phyloP scores from a whole-genome alignment of 257 asterid genomes.

The Ophiorrhiza pumila region DNA sequence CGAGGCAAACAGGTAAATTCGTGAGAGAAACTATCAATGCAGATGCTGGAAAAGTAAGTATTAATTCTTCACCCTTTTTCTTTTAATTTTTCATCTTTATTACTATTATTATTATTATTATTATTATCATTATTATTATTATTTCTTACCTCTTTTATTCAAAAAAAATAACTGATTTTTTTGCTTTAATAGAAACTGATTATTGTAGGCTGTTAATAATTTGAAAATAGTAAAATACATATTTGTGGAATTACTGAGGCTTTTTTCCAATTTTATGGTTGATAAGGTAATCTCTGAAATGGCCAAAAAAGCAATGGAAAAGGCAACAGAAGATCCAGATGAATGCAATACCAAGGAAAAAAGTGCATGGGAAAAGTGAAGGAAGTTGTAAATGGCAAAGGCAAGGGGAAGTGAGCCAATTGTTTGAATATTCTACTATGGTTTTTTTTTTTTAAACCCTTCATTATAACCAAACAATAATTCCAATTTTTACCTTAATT shows the following conservation, averaged over 20 bases:
- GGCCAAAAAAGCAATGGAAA: constrained; percentile 53
- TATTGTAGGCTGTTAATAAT: background rate
- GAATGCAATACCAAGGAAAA: constrained; percentile 30
- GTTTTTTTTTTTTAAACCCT: background rate
- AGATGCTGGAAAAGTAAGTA: constrained; percentile 49
- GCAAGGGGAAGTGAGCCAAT: background rate
- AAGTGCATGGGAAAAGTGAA: constrained; percentile 56
- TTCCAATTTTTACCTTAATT: background rate
- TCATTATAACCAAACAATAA: background rate
- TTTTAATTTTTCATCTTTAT: background rate
- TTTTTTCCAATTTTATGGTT: background rate
- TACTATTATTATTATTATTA: background rate
- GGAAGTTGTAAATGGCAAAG: constrained; percentile 26
- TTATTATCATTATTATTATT: no score
- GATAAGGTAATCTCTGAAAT: constrained; percentile 42
- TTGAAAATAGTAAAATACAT: background rate
- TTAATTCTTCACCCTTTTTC: background rate
- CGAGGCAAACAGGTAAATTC: constrained; percentile 44
- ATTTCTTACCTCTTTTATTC: no score
- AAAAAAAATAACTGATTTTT: no score
- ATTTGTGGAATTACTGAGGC: background rate
- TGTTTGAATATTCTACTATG: background rate
- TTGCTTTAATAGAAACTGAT: background rate
- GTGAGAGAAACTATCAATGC: constrained; percentile 37
- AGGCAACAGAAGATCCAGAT: constrained; percentile 40